Base-by-base conservation (phyloP, 2,329 filamentous ascomycete genomes). In the Zasmidium angulare region DNA sequence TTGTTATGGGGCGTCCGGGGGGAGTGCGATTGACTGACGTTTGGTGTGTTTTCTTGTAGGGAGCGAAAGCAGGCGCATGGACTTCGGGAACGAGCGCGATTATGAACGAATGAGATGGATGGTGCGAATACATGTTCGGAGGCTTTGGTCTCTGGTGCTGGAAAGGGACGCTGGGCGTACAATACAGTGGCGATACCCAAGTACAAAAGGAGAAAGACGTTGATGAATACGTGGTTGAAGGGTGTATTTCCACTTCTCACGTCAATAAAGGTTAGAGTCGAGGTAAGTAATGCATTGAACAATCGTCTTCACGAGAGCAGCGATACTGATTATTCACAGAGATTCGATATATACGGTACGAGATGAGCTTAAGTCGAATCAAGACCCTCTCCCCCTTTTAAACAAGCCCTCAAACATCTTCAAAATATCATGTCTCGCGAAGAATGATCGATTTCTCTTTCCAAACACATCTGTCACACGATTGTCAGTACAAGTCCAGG, bases 391-490 rank as follows among this genome's bases (percentile, higher is more conserved):
- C 48, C n/a, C 47, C 40, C 29, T 43, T 17, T 4, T 19, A 43
- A 43, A 50, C n/a, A 50, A 12, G 11, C n/a, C 29, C 55, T 31
- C 46, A 24, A 47, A 57, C 21, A 63, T 65, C 21, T 61, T 53
- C 50, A 95, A 75, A 22, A 93, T 77, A 73, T 95, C 87, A 71
- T 93, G 83, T n/a, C 86, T 82, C 64, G 89, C 81, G 70, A 89
- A 93, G 72, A 89, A 92, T 20, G 85, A 86, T 53, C 91, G 83
- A 63, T 90, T 88, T 58, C 84, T 81, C 78, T 96, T 96, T 9
- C 91, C 91, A 65, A 87, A 89, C 14, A 95, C 75, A 74, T 95
- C 89, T 92, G 64, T 1, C 51, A 40, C 11, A 19, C 50, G 24
- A 2, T 14, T 23, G 53, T 43, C 53, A 17, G 26, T 29, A 4